Evolutionary conservation across 2,329 filamentous ascomycete species (phyloP).

Genomic region (Knufia fluminis): DNA sequence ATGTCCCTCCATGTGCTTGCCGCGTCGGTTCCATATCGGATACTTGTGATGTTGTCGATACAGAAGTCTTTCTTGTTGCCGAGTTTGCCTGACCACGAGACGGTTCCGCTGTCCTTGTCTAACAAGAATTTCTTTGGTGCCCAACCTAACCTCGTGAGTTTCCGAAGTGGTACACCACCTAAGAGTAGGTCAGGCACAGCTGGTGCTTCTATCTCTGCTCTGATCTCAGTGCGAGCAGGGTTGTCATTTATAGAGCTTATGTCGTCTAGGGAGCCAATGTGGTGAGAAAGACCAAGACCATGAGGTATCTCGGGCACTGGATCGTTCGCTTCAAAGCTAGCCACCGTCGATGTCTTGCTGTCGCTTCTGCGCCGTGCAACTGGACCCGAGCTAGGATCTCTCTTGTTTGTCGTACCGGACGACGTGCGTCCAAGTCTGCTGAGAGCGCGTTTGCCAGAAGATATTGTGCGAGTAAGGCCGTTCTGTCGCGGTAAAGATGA

Average conservation of each 20-base stretch:
- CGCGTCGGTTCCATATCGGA: slow-evolving; percentile 72
- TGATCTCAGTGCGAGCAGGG: background rate
- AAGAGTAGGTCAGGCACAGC: slow-evolving; percentile 69
- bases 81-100: slow-evolving; percentile 68
- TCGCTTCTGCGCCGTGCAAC: slow-evolving; percentile 81
- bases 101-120: slow-evolving; percentile 73
- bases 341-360: slow-evolving; percentile 64
- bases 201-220: slow-evolving; percentile 37
- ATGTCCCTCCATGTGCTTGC: slow-evolving; percentile 84
- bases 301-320: slow-evolving; percentile 6
- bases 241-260: background rate
- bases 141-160: slow-evolving; percentile 75
- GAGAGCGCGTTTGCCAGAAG: slow-evolving; percentile 49
- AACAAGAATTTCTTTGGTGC: slow-evolving; percentile 67
- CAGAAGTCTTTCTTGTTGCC: slow-evolving; percentile 78
- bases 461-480: slow-evolving; percentile 72
- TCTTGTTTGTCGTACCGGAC: slow-evolving; percentile 63
- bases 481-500: slow-evolving; percentile 43
- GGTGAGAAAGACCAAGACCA: background rate
- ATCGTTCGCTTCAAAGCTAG: slow-evolving; percentile 33
- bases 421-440: slow-evolving; percentile 63
- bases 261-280: background rate
- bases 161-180: slow-evolving; percentile 67
- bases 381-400: slow-evolving; percentile 82
- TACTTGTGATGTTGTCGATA: slow-evolving; percentile 90